Conservation (phyloP, 2,329 filamentous ascomycete genomes). For the Sclerotinia trifoliorum region DNA sequence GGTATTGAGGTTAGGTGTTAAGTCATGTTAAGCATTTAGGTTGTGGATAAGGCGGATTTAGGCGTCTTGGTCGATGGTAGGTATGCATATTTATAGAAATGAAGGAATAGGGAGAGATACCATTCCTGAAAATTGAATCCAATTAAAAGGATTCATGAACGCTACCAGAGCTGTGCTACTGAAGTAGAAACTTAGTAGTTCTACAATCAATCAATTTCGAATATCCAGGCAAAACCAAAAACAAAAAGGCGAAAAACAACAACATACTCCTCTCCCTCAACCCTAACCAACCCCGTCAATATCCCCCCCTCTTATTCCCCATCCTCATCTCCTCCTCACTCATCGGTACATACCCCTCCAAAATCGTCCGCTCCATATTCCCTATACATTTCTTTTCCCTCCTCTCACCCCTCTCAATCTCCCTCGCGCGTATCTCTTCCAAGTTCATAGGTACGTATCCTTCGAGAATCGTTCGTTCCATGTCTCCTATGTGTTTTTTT, state of each 20-base stretch:
- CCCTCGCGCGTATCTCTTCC: neutral
- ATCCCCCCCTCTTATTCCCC: neutral
- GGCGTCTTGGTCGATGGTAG: slow-evolving; percentile 11
- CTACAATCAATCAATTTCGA: neutral
- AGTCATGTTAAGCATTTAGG: slow-evolving; percentile 18
- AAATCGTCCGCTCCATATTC: slow-evolving; percentile 20
- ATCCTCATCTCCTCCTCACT: neutral
- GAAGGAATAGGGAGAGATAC: neutral
- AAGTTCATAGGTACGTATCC: neutral
- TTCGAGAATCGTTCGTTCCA: slow-evolving; percentile 3
- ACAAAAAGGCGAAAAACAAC: too few species aligned
- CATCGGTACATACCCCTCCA: slow-evolving; percentile 11
- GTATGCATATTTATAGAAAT: slow-evolving; percentile 1
- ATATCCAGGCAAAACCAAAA: neutral
- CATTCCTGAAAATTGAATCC: neutral
- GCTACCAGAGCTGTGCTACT: neutral
- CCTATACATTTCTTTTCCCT: slow-evolving; percentile 9
- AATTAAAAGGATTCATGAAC: neutral
- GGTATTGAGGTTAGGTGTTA: slow-evolving; percentile 62
- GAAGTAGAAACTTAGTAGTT: neutral
- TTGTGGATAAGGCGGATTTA: slow-evolving; percentile 12
- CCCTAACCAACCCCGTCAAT: neutral
- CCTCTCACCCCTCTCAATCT: neutral
- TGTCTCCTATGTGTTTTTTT: neutral
- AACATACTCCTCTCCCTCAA: neutral